phyloP scores from a whole-genome alignment of 1,139 yeast species.

The Magnusiomyces sp. region DNA sequence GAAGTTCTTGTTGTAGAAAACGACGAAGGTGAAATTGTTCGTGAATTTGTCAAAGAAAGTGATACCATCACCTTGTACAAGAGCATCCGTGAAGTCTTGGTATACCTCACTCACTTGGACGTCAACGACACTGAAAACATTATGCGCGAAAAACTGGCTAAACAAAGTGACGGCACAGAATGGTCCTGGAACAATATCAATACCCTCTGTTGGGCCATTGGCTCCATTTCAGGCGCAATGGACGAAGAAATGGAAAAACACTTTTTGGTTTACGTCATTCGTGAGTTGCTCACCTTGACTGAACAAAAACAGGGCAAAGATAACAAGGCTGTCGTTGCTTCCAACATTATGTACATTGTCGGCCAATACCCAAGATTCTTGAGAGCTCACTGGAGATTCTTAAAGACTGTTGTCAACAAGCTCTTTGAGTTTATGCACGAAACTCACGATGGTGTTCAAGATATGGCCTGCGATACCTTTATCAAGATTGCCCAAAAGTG shows the following conservation, averaged over 20 bases:
- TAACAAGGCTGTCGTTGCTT: conserved; percentile 97
- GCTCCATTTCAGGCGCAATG: conserved; percentile 98
- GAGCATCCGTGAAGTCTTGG: conserved; percentile 91
- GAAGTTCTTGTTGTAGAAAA: conserved; percentile 94
- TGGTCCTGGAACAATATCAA: conserved; percentile 99
- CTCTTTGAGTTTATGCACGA: conserved; percentile 98
- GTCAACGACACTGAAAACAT: conserved; percentile 90
- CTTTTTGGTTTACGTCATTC: conserved; percentile 84
- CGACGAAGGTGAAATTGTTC: conserved; percentile 97
- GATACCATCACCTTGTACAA: conserved; percentile 94
- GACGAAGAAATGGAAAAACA: conserved; percentile 95
- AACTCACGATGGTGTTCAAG: conserved; percentile 98
- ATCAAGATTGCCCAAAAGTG: conserved; percentile 92
- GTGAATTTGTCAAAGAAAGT: conserved; percentile 94
- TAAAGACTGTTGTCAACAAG: conserved; percentile 91
- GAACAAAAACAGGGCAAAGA: conserved; percentile 97
- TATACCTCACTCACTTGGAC: conserved; percentile 89
- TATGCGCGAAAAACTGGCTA: conserved; percentile 83
- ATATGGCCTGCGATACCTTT: conserved; percentile 99
- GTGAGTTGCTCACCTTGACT: conserved; percentile 81
- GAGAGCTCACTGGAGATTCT: conserved; percentile 96
- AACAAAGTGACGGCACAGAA: conserved; percentile 91
- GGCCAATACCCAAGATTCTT: conserved; percentile 97
- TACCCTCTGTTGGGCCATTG: conserved; percentile 98
- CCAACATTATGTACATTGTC: conserved; percentile 97